phyloP scores from a whole-genome alignment of 331 rosid species.

The Quercus tomentella region DNA sequence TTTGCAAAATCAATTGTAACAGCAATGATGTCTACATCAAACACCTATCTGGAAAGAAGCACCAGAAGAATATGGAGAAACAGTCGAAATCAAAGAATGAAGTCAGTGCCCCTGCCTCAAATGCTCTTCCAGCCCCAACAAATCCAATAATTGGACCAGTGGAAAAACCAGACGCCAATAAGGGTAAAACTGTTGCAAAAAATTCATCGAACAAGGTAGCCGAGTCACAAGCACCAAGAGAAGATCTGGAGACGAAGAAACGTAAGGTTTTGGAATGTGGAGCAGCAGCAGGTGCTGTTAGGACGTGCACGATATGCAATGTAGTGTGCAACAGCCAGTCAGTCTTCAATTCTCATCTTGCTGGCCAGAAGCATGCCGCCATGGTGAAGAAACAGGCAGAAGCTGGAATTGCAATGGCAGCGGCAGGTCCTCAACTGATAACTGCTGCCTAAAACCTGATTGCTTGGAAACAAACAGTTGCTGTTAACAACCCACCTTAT shows the following conservation, averaged over 20 bases:
- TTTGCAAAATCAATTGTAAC: constrained; percentile 63
- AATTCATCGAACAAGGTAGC: constrained; percentile 11
- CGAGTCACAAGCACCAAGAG: constrained; percentile 1
- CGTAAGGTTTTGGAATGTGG: constrained; percentile 48
- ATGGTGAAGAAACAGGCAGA: constrained; percentile 42
- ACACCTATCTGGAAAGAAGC: constrained; percentile 73
- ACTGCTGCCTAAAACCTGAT: neutral
- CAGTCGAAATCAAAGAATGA: constrained; percentile 19
- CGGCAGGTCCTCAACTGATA: neutral
- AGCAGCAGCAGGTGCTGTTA: constrained; percentile 30
- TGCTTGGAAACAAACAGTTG: neutral
- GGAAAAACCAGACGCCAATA: constrained; percentile 36
- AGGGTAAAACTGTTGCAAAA: constrained; percentile 10
- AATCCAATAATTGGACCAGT: constrained; percentile 36
- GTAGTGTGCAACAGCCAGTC: constrained; percentile 72
- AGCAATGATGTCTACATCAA: constrained; percentile 47
- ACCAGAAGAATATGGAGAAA: constrained; percentile 48
- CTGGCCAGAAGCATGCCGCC: constrained; percentile 55
- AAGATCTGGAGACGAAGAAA: constrained; percentile 52
- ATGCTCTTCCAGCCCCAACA: constrained; percentile 8
- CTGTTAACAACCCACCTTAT: no score
- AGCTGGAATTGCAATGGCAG: neutral
- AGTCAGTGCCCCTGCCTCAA: neutral
- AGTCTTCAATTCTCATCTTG: constrained; percentile 46
- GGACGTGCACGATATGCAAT: constrained; percentile 48